Conservation (phyloP, 768 basidiomycete genomes). For the Lepiota venenata region DNA sequence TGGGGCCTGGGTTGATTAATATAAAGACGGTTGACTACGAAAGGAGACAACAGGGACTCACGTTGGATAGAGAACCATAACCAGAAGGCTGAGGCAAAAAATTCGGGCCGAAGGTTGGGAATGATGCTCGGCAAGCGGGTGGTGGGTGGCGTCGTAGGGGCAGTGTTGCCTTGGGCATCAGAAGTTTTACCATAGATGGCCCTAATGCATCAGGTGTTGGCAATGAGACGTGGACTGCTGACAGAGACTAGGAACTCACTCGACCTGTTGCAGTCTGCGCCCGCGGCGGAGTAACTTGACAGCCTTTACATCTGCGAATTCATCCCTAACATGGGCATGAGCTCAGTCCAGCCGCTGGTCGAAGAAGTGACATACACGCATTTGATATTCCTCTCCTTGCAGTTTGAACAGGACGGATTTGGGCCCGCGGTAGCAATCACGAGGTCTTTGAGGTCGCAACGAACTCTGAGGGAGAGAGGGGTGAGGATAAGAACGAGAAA, state of each 20-base stretch:
- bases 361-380: constrained; percentile 74
- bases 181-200: constrained; percentile 76
- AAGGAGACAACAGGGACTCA: background rate
- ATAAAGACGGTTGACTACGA: constrained; percentile 2
- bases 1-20: constrained; percentile 58
- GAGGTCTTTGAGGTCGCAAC: constrained; percentile 90
- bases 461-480: constrained; percentile 54
- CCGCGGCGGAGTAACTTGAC: constrained; percentile 82
- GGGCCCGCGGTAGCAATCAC: constrained; percentile 45
- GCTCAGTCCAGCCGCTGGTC: constrained; percentile 3
- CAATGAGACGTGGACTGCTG: background rate
- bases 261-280: constrained; percentile 78
- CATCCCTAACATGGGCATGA: constrained; percentile 57
- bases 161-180: constrained; percentile 34
- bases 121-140: constrained; percentile 52
- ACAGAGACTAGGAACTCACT: constrained; percentile 44
- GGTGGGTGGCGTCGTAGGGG: constrained; percentile 29
- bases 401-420: constrained; percentile 76
- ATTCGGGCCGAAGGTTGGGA: constrained; percentile 70
- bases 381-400: constrained; percentile 83
- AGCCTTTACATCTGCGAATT: constrained; percentile 88
- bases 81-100: constrained; percentile 87
- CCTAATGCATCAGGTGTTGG: constrained; percentile 31
- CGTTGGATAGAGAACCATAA: constrained; percentile 81
- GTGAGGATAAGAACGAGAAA: constrained; percentile 3